These are phyloP conservation scores for Jatropha curcas DNA, from an alignment of 345 rosid genomes.

Conservation along the genomic window DNA sequence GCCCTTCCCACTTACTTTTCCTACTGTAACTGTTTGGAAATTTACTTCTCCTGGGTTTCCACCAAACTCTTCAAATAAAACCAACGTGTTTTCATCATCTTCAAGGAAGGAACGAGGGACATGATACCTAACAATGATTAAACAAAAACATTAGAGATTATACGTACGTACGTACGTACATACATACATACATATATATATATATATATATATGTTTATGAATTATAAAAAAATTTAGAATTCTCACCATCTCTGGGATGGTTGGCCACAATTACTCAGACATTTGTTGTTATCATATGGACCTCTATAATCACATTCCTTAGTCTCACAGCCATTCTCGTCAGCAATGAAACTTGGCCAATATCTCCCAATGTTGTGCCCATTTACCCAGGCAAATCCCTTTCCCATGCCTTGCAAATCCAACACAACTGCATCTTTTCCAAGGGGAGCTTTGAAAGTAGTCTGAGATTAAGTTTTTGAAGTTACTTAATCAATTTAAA, in stretches of 20 bases:
- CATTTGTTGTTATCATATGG: slow-evolving; percentile 16
- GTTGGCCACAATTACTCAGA: slow-evolving; percentile 50
- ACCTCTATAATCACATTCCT: slow-evolving; percentile 23
- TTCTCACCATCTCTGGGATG: slow-evolving; percentile 57
- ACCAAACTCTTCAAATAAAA: slow-evolving; percentile 21
- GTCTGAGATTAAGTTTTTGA: background rate
- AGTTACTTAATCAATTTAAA: too few species aligned
- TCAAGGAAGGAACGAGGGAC: slow-evolving; percentile 17
- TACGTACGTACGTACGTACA: too few species aligned
- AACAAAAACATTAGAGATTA: too few species aligned
- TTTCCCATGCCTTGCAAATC: slow-evolving; percentile 23
- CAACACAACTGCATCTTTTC: slow-evolving; percentile 21
- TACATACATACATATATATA: too few species aligned
- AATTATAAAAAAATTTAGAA: background rate
- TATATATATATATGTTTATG: too few species aligned
- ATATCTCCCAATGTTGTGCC: slow-evolving; percentile 22
- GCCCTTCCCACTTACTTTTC: background rate
- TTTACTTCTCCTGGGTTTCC: slow-evolving; percentile 5
- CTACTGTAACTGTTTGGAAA: slow-evolving; percentile 7
- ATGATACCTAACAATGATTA: slow-evolving; percentile 4
- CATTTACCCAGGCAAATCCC: slow-evolving; percentile 29
- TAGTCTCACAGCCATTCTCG: background rate
- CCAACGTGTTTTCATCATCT: background rate
- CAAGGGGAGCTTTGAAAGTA: slow-evolving; percentile 20
- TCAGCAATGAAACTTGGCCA: slow-evolving; percentile 27